Base-by-base conservation (phyloP, 148 eudicot species). In the Rhododendron henanense region DNA sequence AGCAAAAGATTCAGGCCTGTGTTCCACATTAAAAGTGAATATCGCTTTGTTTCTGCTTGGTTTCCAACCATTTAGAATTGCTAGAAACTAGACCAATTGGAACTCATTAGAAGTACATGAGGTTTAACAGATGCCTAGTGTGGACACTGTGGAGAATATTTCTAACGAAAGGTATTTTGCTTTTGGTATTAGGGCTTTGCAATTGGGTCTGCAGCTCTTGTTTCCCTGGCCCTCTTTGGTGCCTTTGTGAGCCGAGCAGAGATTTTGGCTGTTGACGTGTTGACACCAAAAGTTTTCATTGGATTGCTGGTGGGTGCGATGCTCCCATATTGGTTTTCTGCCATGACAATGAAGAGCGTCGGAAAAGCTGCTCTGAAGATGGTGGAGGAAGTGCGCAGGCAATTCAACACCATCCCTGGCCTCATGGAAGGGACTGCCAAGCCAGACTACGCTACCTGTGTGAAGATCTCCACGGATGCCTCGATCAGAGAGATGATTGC, bases 261-360 rank as follows among this genome's bases (percentile, higher is more conserved):
- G 41, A 92, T 95, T 87, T 73, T 92, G 35, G 93, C 93, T 9
- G 98, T 95, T 7, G 96, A 95, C 85, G 98, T 94, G 31, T 83
- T 93, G 89, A 91, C 92, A 78, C 99, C 99, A 2, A 96, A 94
- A 87, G 99, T 96, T 19, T 95, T 96, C 88, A 93, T 96, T 81
- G 99, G 99, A 87, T 87, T 96, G 87, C 47, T 96, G 35, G 98
- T 95, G 74, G 99, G 99, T 85, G 99, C 99, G 78, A 96, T 96
- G 99, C 97, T 96, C 87, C 99, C 99, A 50, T 96, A 95, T 88
- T 95, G 99, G 99, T 96, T 96, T 92, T 96, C 99, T 3, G 99
- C 99, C 88, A 95, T 96, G 99, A 96, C 99, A 82, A 96, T 96
- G 99, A 96, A 96, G 94, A 96, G 99, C 84, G 99, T 96, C 47